Evolutionary conservation across 768 basidiomycete genomes (phyloP).

Genomic region (Lanmaoa pseudosensibilis): DNA sequence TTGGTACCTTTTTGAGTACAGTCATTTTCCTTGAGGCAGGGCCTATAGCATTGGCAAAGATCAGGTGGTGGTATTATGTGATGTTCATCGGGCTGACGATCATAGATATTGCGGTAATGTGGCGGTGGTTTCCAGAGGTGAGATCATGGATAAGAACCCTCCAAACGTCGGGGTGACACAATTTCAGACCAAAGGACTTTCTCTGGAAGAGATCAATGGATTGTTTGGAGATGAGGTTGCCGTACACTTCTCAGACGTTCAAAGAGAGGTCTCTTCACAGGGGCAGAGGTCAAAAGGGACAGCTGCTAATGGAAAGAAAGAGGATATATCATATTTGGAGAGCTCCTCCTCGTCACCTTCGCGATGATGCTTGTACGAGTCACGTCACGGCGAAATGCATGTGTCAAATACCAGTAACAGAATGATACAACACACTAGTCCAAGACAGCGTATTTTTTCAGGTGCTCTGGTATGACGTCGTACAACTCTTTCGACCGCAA

Average conservation of each 20-base stretch:
- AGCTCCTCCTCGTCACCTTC: background rate
- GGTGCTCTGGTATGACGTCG: constrained; percentile 73
- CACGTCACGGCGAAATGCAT: background rate
- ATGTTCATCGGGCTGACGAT: background rate
- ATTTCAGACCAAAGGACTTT: background rate
- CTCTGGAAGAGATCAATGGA: background rate
- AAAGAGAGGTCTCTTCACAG: background rate
- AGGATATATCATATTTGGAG: background rate
- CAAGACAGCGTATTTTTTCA: constrained; percentile 89
- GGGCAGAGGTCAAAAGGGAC: background rate
- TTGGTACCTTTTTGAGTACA: background rate
- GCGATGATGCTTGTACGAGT: background rate
- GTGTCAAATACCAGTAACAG: background rate
- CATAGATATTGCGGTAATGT: background rate
- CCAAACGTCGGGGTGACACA: background rate
- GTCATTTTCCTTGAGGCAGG: background rate
- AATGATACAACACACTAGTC: constrained; percentile 42
- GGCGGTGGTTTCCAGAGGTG: background rate
- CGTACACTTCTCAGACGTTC: background rate
- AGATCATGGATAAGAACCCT: background rate
- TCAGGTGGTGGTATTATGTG: background rate
- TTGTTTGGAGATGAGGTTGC: background rate
- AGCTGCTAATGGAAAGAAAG: background rate
- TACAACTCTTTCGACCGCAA: constrained; percentile 75
- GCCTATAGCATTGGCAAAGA: background rate